Evolutionary conservation across 1,139 yeast genomes (phyloP).

Genomic region (Protomyces lactucae-debilis): DNA sequence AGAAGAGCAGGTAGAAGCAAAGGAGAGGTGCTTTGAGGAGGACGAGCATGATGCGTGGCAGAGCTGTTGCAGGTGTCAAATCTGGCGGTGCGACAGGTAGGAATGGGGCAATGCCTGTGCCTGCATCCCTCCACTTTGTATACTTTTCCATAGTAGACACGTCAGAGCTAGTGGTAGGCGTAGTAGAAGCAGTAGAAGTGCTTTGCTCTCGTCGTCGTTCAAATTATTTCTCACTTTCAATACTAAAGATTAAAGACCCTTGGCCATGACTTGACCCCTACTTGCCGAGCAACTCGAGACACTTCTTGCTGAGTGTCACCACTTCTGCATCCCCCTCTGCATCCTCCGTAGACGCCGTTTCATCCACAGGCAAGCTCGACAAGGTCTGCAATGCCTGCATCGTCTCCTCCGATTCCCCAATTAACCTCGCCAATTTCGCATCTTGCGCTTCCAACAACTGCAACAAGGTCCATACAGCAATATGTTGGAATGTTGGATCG

Average conservation of each 20-base stretch:
- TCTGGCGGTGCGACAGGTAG: constrained; percentile 20
- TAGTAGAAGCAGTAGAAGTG: too few relatives aligned
- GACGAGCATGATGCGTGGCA: constrained; percentile 1
- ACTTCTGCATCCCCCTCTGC: constrained; percentile 24
- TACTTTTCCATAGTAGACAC: constrained; percentile 10
- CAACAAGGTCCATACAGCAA: constrained; percentile 93
- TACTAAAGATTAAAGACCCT: too few relatives aligned
- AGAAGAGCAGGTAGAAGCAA: neutral
- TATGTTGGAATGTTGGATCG: constrained; percentile 96
- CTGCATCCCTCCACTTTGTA: constrained; percentile 23
- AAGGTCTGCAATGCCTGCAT: constrained; percentile 38
- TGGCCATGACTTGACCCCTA: too few relatives aligned
- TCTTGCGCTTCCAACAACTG: constrained; percentile 88
- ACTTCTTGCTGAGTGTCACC: constrained; percentile 15
- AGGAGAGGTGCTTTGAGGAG: constrained; percentile 10
- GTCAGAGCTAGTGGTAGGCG: too few relatives aligned
- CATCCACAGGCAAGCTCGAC: constrained; percentile 34
- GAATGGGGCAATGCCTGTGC: constrained; percentile 26
- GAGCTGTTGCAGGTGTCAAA: neutral
- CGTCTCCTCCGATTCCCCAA: constrained; percentile 40
- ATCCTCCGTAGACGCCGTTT: constrained; percentile 17
- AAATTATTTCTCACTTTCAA: too few relatives aligned
- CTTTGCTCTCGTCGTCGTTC: too few relatives aligned
- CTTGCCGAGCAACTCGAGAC: constrained; percentile 13
- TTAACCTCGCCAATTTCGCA: constrained; percentile 48